phyloP scores from a whole-genome alignment of 495 filamentous ascomycete species.

The Glonium stellatum region DNA sequence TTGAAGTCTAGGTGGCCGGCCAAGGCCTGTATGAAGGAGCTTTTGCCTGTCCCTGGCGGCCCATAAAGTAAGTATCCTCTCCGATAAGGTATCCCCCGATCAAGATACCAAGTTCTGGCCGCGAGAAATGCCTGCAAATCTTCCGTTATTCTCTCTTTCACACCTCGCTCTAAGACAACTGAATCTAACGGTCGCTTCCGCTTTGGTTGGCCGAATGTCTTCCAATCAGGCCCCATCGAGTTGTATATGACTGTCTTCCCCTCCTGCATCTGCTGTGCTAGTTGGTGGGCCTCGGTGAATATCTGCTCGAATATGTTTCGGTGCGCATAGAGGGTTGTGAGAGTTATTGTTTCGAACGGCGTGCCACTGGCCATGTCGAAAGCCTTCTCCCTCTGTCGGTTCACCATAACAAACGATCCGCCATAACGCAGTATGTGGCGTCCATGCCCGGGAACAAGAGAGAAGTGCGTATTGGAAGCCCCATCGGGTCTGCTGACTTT shows the following conservation, averaged over 20 bases:
- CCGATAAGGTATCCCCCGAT: slow-evolving; percentile 91
- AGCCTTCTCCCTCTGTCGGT: slow-evolving; percentile 73
- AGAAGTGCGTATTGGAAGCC: slow-evolving; percentile 68
- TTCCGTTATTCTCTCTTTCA: slow-evolving; percentile 76
- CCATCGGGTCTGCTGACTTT: slow-evolving; percentile 55
- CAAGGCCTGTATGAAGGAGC: slow-evolving; percentile 90
- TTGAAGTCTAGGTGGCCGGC: slow-evolving; percentile 89
- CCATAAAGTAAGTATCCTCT: slow-evolving; percentile 91
- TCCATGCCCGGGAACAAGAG: slow-evolving; percentile 84
- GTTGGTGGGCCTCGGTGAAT: slow-evolving; percentile 73
- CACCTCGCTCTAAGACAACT: slow-evolving; percentile 76
- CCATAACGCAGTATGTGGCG: slow-evolving; percentile 78
- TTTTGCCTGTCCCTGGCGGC: slow-evolving; percentile 91
- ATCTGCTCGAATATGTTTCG: slow-evolving; percentile 79
- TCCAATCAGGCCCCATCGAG: slow-evolving; percentile 72
- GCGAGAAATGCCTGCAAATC: slow-evolving; percentile 80
- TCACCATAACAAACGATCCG: slow-evolving; percentile 76
- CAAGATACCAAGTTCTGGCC: slow-evolving; percentile 80
- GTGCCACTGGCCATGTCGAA: slow-evolving; percentile 67
- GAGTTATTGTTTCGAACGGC: slow-evolving; percentile 87
- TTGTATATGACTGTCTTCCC: slow-evolving; percentile 95
- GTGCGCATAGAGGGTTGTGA: slow-evolving; percentile 84
- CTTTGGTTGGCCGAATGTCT: slow-evolving; percentile 76
- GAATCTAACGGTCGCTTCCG: slow-evolving; percentile 82
- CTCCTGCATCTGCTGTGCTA: slow-evolving; percentile 68